phyloP scores from a whole-genome alignment of 2,329 filamentous ascomycete genomes.

The Ceratocystis colombiana region DNA sequence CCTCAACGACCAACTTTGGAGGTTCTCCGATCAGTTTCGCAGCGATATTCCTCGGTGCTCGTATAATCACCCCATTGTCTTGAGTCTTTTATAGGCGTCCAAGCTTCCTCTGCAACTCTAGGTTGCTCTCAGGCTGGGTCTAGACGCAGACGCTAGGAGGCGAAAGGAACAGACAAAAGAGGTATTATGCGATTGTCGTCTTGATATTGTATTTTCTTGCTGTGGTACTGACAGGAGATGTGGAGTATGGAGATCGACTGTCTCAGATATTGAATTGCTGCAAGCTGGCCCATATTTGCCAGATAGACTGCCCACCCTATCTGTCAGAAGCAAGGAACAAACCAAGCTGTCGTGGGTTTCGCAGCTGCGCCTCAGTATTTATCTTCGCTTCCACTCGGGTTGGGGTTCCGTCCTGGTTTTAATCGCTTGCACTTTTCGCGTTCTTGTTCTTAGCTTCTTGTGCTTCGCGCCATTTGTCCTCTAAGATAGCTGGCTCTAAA shows the following conservation, averaged over 20 bases:
- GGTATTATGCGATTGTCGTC: not conserved
- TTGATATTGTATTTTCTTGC: no score
- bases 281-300: not conserved
- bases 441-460: slow-evolving; percentile 11
- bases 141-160: not conserved
- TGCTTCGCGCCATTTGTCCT: slow-evolving; percentile 26
- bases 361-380: no score
- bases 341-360: no score
- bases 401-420: not conserved
- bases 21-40: not conserved
- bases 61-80: not conserved
- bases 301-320: no score
- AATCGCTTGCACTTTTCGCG: not conserved
- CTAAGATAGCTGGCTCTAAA: slow-evolving; percentile 31
- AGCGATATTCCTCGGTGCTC: not conserved
- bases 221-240: not conserved
- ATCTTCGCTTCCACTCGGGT: not conserved
- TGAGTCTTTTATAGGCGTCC: not conserved
- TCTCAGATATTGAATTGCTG: not conserved
- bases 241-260: not conserved
- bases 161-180: not conserved
- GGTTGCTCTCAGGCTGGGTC: not conserved
- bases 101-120: not conserved
- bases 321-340: no score
- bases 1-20: not conserved